Conservation (phyloP, 2,329 filamentous ascomycete species). For the Penicillium hesseltinei region DNA sequence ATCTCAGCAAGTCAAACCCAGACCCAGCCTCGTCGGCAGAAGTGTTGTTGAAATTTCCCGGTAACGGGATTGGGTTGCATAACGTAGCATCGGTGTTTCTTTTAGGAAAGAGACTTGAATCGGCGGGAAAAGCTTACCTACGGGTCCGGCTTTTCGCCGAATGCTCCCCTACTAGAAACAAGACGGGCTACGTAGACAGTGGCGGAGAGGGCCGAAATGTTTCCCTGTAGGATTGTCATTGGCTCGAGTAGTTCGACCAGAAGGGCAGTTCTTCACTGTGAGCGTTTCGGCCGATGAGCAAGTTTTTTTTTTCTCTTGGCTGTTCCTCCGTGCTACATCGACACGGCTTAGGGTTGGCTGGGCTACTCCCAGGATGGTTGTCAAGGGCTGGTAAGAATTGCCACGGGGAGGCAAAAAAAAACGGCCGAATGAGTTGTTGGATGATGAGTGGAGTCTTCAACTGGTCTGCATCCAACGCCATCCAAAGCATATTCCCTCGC, state of each 20-base stretch:
- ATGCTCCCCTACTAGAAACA: neutral
- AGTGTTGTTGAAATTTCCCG: constrained; percentile 18
- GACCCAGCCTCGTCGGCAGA: constrained; percentile 3
- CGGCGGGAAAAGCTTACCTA: constrained; percentile 15
- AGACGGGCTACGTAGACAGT: neutral
- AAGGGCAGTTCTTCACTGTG: constrained; percentile 17
- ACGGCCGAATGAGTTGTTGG: neutral
- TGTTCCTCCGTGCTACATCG: constrained; percentile 16
- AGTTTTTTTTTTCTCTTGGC: constrained; percentile 16
- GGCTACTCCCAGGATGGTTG: constrained; percentile 11
- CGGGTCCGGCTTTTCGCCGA: constrained; percentile 1
- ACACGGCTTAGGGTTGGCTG: constrained; percentile 17
- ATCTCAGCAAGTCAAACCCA: constrained; percentile 11
- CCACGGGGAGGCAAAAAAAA: constrained; percentile 2
- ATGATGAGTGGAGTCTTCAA: constrained; percentile 2
- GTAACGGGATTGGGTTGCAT: constrained; percentile 25
- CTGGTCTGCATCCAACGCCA: constrained; percentile 14
- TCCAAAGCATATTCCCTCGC: constrained; percentile 13
- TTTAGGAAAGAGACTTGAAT: constrained; percentile 20
- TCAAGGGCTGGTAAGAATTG: constrained; percentile 10
- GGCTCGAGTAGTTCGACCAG: constrained; percentile 13
- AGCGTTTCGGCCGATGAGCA: constrained; percentile 18
- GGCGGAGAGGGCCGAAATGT: neutral
- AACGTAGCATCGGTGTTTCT: constrained; percentile 21
- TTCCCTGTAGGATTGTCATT: constrained; percentile 3